Conservation (phyloP, 352 stramenopile species). For the Hyphochytrium catenoides region DNA sequence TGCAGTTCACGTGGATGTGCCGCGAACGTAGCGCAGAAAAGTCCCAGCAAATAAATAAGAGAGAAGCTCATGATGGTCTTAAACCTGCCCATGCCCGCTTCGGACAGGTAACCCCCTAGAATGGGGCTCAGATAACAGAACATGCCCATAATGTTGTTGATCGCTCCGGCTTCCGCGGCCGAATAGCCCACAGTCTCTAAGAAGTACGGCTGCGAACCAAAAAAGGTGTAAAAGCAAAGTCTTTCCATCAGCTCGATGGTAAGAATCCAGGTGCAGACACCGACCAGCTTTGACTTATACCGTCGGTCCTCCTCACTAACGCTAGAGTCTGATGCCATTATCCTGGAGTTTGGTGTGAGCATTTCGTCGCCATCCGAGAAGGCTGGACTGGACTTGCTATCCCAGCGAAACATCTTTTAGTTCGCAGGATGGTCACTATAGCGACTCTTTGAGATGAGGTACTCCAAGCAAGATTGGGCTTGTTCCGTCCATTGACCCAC, state of each 20-base stretch:
- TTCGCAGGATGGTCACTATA: no score
- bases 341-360: no score
- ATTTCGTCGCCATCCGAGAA: no score
- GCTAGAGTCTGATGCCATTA: no score
- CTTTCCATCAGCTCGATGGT: constrained; percentile 57
- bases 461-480: no score
- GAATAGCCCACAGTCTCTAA: constrained; percentile 36
- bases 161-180: constrained; percentile 46
- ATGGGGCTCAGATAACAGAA: constrained; percentile 58
- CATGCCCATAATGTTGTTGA: constrained; percentile 65
- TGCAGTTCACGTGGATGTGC: constrained; percentile 26
- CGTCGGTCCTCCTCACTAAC: no score
- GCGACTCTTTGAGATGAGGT: no score
- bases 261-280: constrained; percentile 59
- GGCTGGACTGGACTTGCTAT: no score
- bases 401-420: no score
- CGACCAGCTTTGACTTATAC: constrained; percentile 50
- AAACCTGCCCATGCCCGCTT: constrained; percentile 60
- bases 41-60: constrained; percentile 29
- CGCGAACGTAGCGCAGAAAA: constrained; percentile 37
- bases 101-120: constrained; percentile 48
- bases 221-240: constrained; percentile 63
- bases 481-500: no score
- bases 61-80: constrained; percentile 52
- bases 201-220: constrained; percentile 62